Conservation (phyloP, 495 filamentous ascomycete genomes). For the Apodospora peruviana region DNA sequence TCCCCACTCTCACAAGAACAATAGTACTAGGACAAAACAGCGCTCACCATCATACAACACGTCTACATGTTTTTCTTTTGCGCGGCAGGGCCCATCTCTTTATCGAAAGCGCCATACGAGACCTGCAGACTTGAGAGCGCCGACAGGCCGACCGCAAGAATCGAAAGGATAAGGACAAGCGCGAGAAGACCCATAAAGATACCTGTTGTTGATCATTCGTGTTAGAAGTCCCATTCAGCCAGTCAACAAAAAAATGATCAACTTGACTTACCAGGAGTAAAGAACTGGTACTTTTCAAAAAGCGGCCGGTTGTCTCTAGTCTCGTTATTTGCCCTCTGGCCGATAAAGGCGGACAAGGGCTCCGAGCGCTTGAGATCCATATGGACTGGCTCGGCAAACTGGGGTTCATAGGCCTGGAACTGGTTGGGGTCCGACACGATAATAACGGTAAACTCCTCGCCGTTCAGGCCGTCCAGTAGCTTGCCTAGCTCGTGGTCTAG, state of each 20-base stretch:
- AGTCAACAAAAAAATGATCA: too few relatives aligned
- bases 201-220: conserved; percentile 10
- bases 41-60: background rate
- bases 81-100: conserved; percentile 80
- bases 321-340: conserved; percentile 17
- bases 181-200: conserved; percentile 75
- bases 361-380: conserved; percentile 45
- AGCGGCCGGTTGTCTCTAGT: conserved; percentile 48
- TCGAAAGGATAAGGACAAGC: conserved; percentile 58
- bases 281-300: conserved; percentile 89
- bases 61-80: conserved; percentile 75
- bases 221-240: background rate
- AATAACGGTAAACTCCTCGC: conserved; percentile 43
- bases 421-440: conserved; percentile 34
- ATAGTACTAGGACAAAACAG: background rate
- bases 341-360: too few relatives aligned
- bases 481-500: conserved; percentile 37
- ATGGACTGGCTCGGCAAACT: conserved; percentile 38
- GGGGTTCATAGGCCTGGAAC: conserved; percentile 39
- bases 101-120: conserved; percentile 90
- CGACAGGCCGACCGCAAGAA: conserved; percentile 70
- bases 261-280: conserved; percentile 56
- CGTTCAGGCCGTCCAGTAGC: conserved; percentile 26
- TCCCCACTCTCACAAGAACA: background rate
- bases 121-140: conserved; percentile 78